Conservation (phyloP, 2,329 filamentous ascomycete genomes). For the Fonsecaea multimorphosa region DNA sequence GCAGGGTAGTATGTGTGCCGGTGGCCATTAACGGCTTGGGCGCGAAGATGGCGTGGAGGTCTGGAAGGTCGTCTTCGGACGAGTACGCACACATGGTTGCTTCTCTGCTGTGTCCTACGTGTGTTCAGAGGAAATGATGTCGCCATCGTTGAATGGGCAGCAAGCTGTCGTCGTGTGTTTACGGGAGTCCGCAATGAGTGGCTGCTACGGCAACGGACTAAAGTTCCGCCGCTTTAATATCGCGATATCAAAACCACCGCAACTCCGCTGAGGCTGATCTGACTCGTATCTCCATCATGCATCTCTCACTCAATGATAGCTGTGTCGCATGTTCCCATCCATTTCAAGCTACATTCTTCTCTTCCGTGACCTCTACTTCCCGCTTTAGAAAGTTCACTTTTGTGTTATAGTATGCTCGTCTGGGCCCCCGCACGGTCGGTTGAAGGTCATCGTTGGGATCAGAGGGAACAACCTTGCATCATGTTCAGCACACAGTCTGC, state of each 20-base stretch:
- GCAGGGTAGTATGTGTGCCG: constrained; percentile 20
- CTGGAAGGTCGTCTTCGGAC: constrained; percentile 24
- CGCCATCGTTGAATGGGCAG: background rate
- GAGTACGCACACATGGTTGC: background rate
- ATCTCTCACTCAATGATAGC: background rate
- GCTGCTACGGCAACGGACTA: constrained; percentile 3
- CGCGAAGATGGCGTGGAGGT: constrained; percentile 34
- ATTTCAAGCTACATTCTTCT: background rate
- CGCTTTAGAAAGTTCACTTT: constrained; percentile 11
- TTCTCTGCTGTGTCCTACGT: background rate
- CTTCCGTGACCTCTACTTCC: background rate
- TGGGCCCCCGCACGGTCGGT: background rate
- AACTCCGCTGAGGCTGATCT: background rate
- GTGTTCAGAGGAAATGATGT: background rate
- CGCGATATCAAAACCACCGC: background rate
- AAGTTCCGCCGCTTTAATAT: background rate
- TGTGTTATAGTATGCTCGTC: constrained; percentile 5
- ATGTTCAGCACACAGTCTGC: background rate
- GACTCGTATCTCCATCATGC: background rate
- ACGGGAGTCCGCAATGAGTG: background rate
- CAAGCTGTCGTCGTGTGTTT: background rate
- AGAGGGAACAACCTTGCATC: constrained; percentile 2
- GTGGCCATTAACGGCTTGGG: constrained; percentile 31
- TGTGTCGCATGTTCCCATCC: background rate
- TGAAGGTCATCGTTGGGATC: constrained; percentile 6